These are phyloP conservation scores for Eucalyptus tenuipes DNA, from an alignment of 345 rosid genomes.

Conservation along the genomic window DNA sequence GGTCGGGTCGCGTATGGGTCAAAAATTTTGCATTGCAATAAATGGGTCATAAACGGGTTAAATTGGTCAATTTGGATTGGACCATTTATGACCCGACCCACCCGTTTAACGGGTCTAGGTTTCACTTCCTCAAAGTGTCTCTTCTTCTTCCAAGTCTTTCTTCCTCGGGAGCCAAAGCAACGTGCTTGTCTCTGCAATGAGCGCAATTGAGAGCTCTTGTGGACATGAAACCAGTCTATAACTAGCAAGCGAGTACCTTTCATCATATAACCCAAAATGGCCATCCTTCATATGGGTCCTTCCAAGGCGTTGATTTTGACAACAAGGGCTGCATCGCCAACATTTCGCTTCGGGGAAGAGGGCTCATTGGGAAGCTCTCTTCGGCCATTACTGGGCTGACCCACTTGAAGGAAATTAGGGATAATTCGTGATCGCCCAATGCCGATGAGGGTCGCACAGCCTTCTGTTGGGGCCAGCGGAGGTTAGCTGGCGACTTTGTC, in stretches of 20 bases:
- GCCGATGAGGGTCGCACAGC: rapidly evolving
- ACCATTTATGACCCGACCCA: no score
- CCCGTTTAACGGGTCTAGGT: no score
- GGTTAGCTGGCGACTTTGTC: rapidly evolving
- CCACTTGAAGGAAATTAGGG: not conserved
- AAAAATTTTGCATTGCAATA: no score
- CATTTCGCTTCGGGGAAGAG: not conserved
- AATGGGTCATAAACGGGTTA: no score
- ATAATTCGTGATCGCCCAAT: rapidly evolving
- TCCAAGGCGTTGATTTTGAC: not conserved
- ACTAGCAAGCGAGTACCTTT: not conserved
- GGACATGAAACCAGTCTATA: not conserved
- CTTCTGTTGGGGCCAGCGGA: rapidly evolving
- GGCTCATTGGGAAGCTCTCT: not conserved
- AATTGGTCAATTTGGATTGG: no score
- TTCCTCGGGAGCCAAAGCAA: not conserved
- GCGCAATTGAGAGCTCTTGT: rapidly evolving
- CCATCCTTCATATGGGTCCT: not conserved
- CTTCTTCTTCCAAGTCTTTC: not conserved
- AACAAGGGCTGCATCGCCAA: not conserved
- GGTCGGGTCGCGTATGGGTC: no score
- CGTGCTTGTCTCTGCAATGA: not conserved
- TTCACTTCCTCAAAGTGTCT: not conserved
- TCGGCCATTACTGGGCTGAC: not conserved
- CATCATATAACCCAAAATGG: not conserved